Conservation (phyloP, 2,329 filamentous ascomycete species). For the Sclerotinia subarctica region DNA sequence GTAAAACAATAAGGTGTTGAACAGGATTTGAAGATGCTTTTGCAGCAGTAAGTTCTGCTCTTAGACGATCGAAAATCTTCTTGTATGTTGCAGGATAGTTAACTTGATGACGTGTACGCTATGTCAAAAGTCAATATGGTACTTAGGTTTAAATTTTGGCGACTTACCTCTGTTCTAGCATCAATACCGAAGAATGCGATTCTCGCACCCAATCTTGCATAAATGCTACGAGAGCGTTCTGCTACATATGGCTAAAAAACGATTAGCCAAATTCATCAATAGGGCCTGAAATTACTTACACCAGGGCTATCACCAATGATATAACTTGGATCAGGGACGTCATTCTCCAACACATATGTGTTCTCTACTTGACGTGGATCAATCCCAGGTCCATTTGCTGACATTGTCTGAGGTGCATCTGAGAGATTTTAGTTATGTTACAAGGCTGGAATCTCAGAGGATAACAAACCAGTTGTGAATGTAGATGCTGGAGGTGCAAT, state of each 20-base stretch:
- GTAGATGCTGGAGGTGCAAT: conserved; percentile 80
- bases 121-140: not conserved
- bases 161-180: conserved; percentile 70
- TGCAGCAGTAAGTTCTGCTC: conserved; percentile 68
- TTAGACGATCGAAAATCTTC: conserved; percentile 72
- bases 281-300: conserved; percentile 25
- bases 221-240: conserved; percentile 82
- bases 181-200: conserved; percentile 87
- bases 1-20: conserved; percentile 80
- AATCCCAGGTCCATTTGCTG: conserved; percentile 53
- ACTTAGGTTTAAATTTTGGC: not conserved
- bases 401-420: conserved; percentile 51
- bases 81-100: conserved; percentile 93
- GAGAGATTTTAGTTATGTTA: conserved; percentile 22
- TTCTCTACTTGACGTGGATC: conserved; percentile 70
- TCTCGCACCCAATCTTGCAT: conserved; percentile 75
- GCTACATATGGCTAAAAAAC: conserved; percentile 71
- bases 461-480: conserved; percentile 69
- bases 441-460: not conserved
- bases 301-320: conserved; percentile 61
- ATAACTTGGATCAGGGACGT: conserved; percentile 63
- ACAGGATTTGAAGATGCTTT: conserved; percentile 69
- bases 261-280: not conserved
- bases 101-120: conserved; percentile 84
- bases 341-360: conserved; percentile 64